Evolutionary conservation across 2,329 filamentous ascomycete species (phyloP).

Genomic region (Xylariaceae sp.): DNA sequence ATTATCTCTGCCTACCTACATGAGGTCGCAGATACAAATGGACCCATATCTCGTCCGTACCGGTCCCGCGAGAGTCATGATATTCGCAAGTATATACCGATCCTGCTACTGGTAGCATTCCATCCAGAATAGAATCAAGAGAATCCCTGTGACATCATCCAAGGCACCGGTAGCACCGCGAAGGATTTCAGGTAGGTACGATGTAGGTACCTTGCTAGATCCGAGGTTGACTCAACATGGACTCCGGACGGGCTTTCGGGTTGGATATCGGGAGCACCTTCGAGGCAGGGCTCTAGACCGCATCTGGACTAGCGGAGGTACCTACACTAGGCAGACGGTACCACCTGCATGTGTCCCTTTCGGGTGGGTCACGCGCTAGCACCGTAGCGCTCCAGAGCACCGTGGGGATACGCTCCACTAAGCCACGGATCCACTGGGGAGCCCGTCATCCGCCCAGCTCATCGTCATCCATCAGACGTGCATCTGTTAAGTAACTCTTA

Average conservation of each 20-base stretch:
- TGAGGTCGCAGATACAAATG: not conserved
- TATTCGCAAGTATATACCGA: too few relatives aligned
- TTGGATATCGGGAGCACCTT: not conserved
- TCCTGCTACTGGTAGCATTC: too few relatives aligned
- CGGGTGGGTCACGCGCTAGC: not conserved
- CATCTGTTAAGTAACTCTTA: not conserved
- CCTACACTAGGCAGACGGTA: not conserved
- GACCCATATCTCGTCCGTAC: not conserved
- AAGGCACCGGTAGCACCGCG: too few relatives aligned
- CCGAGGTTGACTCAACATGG: not conserved
- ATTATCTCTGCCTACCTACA: not conserved
- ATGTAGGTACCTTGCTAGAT: too few relatives aligned
- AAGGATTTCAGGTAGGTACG: too few relatives aligned
- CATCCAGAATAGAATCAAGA: too few relatives aligned
- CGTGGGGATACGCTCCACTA: not conserved
- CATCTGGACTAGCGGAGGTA: not conserved
- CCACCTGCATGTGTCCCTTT: not conserved
- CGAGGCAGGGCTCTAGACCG: too few relatives aligned
- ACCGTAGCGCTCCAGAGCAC: not conserved
- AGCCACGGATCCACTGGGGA: not conserved
- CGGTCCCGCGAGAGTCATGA: too few relatives aligned
- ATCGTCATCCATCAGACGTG: slow-evolving; percentile 13
- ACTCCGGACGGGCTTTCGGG: not conserved
- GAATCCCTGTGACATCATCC: too few relatives aligned
- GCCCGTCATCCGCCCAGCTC: not conserved